Conservation (phyloP, 176 grass and related monocot genomes). For the Eragrostis nindensis region DNA sequence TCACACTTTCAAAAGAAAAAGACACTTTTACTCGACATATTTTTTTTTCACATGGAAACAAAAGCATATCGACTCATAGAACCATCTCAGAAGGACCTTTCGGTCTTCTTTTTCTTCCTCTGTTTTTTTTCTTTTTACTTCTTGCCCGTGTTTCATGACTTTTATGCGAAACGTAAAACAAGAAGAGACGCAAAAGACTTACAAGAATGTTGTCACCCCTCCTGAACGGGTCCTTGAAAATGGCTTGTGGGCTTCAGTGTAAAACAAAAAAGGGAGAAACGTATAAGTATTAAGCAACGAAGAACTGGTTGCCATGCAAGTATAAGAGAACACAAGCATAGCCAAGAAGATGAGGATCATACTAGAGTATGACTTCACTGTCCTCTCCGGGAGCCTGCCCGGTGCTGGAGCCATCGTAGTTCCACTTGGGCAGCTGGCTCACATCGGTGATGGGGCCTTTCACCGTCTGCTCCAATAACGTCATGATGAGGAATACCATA, state of each 20-base stretch:
- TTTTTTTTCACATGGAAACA: neutral
- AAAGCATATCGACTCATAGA: neutral
- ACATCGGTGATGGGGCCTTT: constrained; percentile 63
- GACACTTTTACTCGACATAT: neutral
- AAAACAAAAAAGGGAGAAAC: neutral
- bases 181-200: constrained; percentile 27
- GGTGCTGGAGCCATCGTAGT: constrained; percentile 95
- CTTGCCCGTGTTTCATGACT: neutral
- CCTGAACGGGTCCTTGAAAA: constrained; percentile 98
- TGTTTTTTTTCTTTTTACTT: neutral
- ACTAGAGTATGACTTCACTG: constrained; percentile 99
- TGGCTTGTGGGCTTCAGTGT: constrained; percentile 81
- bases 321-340: neutral
- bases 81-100: neutral
- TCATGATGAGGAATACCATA: constrained; percentile 10
- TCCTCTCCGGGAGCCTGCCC: constrained; percentile 94
- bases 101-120: neutral
- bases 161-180: constrained; percentile 7
- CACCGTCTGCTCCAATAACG: constrained; percentile 62
- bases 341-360: constrained; percentile 36
- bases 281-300: constrained; percentile 39
- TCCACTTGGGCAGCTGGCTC: constrained; percentile 93
- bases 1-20: constrained; percentile 2
- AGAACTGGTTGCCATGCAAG: neutral
- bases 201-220: constrained; percentile 95